phyloP scores from a whole-genome alignment of 2,329 filamentous ascomycete genomes.

The Escovopsis sp. region DNA sequence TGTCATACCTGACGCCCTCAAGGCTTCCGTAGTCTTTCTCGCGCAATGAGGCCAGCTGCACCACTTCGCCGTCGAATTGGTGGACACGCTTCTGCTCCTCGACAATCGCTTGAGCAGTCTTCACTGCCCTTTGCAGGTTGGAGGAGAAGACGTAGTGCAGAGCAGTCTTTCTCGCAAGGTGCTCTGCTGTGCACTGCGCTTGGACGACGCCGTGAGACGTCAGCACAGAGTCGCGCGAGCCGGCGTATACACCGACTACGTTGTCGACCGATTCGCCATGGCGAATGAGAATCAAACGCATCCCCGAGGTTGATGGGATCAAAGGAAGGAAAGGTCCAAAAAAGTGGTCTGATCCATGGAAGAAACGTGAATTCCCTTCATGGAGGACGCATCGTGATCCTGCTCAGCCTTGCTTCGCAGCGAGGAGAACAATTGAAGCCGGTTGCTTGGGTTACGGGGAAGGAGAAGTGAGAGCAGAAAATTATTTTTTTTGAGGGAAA shows the following conservation, averaged over 20 bases:
- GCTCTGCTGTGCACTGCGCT: constrained; percentile 52
- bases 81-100: constrained; percentile 31
- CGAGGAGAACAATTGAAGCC: too few species aligned
- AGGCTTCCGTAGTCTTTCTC: constrained; percentile 63
- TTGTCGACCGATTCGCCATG: constrained; percentile 90
- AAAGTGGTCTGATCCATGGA: too few species aligned
- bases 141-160: constrained; percentile 56
- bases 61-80: constrained; percentile 7
- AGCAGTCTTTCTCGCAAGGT: constrained; percentile 40
- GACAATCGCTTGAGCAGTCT: constrained; percentile 54
- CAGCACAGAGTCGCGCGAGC: constrained; percentile 63
- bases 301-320: constrained; percentile 6
- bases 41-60: constrained; percentile 34
- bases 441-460: not conserved
- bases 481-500: not conserved
- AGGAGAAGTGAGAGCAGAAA: too few species aligned
- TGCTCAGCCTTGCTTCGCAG: too few species aligned
- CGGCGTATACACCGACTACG: constrained; percentile 64
- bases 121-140: constrained; percentile 56
- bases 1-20: constrained; percentile 41
- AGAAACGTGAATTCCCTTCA: not conserved
- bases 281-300: constrained; percentile 57
- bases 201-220: constrained; percentile 74
- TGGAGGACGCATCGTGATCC: not conserved
- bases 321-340: too few species aligned